Conservation (phyloP, 192 early-diverging fungal species). For the Gorgonomyces haynaldii region DNA sequence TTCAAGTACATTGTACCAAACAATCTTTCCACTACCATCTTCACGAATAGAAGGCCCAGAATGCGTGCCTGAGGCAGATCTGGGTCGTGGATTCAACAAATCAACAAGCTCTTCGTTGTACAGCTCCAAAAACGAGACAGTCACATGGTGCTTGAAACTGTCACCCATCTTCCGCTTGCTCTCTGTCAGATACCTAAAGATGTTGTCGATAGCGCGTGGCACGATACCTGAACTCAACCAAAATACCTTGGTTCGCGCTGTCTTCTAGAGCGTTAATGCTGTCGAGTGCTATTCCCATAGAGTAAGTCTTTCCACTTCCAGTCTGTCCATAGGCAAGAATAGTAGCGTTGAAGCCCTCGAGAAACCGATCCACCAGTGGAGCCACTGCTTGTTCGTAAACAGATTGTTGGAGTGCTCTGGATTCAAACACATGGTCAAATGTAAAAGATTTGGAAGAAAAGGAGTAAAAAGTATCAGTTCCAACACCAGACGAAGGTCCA, state of each 20-base stretch:
- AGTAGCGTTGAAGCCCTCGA: constrained; percentile 47
- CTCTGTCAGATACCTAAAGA: constrained; percentile 14
- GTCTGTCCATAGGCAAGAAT: constrained; percentile 44
- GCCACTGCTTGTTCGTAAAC: constrained; percentile 67
- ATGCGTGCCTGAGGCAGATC: constrained; percentile 12
- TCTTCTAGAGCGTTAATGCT: constrained; percentile 10
- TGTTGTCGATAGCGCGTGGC: constrained; percentile 30
- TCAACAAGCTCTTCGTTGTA: constrained; percentile 98
- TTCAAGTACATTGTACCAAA: constrained; percentile 80
- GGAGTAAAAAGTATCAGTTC: constrained; percentile 1
- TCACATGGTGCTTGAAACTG: no score
- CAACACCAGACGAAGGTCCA: constrained; percentile 1
- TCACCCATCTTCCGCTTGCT: background rate
- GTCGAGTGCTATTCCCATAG: constrained; percentile 45
- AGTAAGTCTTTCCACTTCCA: constrained; percentile 47
- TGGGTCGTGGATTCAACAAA: constrained; percentile 58
- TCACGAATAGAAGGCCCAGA: constrained; percentile 59
- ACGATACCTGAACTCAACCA: constrained; percentile 27
- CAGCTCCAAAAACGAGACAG: constrained; percentile 87
- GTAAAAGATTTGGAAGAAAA: constrained; percentile 23
- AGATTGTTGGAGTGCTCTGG: constrained; percentile 58
- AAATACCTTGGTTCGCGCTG: constrained; percentile 5
- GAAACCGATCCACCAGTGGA: constrained; percentile 35
- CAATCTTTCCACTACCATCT: constrained; percentile 79
- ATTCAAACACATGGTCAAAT: constrained; percentile 55